Base-by-base conservation (phyloP, 2,329 filamentous ascomycete species). In the Calonectria hongkongensis region DNA sequence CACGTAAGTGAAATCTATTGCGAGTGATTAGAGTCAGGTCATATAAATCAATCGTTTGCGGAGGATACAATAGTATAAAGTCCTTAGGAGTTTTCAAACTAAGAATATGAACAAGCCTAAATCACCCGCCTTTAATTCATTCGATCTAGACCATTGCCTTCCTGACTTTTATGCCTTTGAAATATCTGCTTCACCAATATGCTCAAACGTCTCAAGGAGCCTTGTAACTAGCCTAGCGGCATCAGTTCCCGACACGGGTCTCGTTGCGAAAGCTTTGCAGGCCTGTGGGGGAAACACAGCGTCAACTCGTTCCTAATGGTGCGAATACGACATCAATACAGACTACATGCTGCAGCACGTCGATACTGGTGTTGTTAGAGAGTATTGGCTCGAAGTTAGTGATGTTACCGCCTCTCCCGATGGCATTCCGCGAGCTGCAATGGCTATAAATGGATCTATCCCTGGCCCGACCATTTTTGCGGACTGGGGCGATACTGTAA, bases 401-500 rank as follows among this genome's bases (percentile, higher is more conserved):
- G 51, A 56, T 30, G 36, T 56, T 18, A 56, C 51, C 18, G 36
- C 36, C 12, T 30, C 51, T 9, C 51, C 51, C 15, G 51, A 56
- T 21, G 51, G 51, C 16, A 2, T 56, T 18, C 51, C 51, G 1
- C 30, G 51, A n/a, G 36, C 51, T 30, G 51, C 51, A 2, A 56
- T 56, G 51, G 51, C 51, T 1, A 30, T 56, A 1, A 56, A 56
- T 15, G 51, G 51, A 13, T 56, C 51, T 13, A 56, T 56, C 18
- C 51, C 51, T 3, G 51, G 51, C 2, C 51, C 51, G 25, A 56
- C 51, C 9, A 56, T 56, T 15, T 36, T 56, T 6, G 51, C 51
- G 30, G 51, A 56, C 12, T 56, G 51, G 51, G 51, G 51, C n/a
- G 51, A 56, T 33, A 56, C 51, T 13, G 51, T 56, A 30, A 56